These are phyloP conservation scores for Pythium sp. DNA, from an alignment of 352 stramenopile genomes.

Conservation along the genomic window DNA sequence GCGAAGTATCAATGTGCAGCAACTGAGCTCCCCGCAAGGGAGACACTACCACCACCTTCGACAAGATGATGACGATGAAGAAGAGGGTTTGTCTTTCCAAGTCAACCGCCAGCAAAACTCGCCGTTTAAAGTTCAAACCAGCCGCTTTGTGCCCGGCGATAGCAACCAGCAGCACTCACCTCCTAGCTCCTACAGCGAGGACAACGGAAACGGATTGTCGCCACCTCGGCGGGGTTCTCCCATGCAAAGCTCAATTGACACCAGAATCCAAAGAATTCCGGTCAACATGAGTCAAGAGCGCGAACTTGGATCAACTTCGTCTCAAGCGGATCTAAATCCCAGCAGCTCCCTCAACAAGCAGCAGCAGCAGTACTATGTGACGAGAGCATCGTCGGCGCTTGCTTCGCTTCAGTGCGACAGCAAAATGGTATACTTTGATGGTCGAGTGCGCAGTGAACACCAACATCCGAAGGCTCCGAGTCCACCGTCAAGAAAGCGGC, in stretches of 20 bases:
- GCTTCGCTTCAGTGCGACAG: slow-evolving; percentile 47
- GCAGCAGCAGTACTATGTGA: background rate
- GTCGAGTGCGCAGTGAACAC: slow-evolving; percentile 13
- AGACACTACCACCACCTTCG: background rate
- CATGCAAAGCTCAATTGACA: background rate
- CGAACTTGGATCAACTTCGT: slow-evolving; percentile 10
- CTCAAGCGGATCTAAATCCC: background rate
- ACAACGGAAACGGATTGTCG: background rate
- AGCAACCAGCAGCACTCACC: background rate
- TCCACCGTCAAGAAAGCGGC: background rate
- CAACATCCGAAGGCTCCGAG: background rate
- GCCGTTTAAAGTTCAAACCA: background rate
- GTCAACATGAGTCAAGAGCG: slow-evolving; percentile 5
- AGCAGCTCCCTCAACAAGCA: background rate
- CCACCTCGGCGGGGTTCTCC: background rate
- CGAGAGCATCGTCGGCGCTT: background rate
- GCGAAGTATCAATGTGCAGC: background rate
- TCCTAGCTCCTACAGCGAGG: background rate
- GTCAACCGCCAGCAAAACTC: background rate
- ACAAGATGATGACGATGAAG: background rate
- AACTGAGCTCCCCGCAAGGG: background rate
- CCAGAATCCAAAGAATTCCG: background rate
- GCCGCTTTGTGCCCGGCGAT: background rate
- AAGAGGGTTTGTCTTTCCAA: background rate
- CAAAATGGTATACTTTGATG: slow-evolving; percentile 58